Percentiles rank a stretch among this genome's conserved stretches.
phyloP scores from a whole-genome alignment of 305 asterid species.

The Ajuga reptans region DNA sequence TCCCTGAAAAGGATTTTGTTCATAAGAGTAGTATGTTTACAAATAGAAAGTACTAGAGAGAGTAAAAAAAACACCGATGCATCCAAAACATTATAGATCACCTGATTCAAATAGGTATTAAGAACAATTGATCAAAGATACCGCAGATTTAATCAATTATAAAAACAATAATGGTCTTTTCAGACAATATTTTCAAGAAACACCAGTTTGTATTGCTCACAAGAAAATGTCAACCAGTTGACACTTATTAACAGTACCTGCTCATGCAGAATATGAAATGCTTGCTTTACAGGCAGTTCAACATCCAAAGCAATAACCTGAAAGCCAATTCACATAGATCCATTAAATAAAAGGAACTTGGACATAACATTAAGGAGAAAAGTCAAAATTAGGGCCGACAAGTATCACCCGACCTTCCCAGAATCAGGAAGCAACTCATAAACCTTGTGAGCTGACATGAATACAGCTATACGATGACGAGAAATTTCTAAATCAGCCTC shows the following conservation, averaged over 20 bases:
- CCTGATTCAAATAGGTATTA: constrained; percentile 1
- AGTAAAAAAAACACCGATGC: not conserved
- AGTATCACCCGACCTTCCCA: constrained; percentile 56
- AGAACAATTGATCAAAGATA: not conserved
- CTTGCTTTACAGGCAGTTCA: constrained; percentile 87
- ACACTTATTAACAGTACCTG: constrained; percentile 45
- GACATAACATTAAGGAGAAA: not conserved
- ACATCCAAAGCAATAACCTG: constrained; percentile 91
- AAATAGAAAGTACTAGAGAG: constrained; percentile 14
- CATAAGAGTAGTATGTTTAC: not conserved
- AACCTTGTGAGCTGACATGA: constrained; percentile 60
- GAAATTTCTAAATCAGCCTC: constrained; percentile 56
- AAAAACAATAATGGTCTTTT: not conserved
- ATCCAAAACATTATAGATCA: constrained; percentile 14
- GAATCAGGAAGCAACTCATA: constrained; percentile 87
- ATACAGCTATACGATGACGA: constrained; percentile 52
- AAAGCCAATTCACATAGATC: constrained; percentile 18
- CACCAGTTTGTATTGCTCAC: not conserved
- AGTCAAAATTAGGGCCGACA: constrained; percentile 11
- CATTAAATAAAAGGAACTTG: constrained; percentile 11
- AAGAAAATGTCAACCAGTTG: not conserved
- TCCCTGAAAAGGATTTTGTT: constrained; percentile 47
- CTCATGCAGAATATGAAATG: constrained; percentile 75
- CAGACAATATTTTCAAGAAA: not conserved
- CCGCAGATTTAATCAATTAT: not conserved